Evolutionary conservation across 257 asterid genomes (phyloP).

Genomic region (Petunia secreta): DNA sequence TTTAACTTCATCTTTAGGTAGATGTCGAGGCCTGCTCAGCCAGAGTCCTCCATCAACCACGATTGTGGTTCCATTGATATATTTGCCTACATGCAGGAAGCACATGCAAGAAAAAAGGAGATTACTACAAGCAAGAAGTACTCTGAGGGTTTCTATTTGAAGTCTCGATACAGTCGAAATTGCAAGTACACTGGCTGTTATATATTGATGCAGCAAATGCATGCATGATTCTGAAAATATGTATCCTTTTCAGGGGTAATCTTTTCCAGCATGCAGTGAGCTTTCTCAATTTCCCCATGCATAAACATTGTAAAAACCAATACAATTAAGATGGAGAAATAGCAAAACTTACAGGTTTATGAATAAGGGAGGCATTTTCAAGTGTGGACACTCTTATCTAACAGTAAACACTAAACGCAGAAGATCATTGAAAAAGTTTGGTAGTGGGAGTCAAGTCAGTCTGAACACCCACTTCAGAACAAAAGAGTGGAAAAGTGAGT

Average conservation of each 20-base stretch:
- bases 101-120: constrained; percentile 3
- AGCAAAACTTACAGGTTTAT: background rate
- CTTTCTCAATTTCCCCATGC: background rate
- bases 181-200: background rate
- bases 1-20: constrained; percentile 69
- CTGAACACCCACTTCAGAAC: background rate
- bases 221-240: background rate
- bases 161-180: background rate
- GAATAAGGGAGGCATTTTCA: background rate
- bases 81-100: constrained; percentile 57
- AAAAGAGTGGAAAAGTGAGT: constrained; percentile 1
- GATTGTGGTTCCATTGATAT: constrained; percentile 65
- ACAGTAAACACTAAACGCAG: background rate
- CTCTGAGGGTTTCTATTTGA: background rate
- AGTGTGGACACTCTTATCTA: background rate
- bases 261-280: background rate
- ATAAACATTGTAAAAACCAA: background rate
- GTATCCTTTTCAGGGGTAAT: background rate
- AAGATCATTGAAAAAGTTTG: background rate
- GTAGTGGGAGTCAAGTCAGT: constrained; percentile 12
- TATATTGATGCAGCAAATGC: no score
- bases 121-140: background rate
- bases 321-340: background rate
- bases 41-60: constrained; percentile 82
- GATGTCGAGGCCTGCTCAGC: constrained; percentile 69